Conservation (phyloP, 1,284 basidiomycete genomes). For the Ceratobasidium theobromae region DNA sequence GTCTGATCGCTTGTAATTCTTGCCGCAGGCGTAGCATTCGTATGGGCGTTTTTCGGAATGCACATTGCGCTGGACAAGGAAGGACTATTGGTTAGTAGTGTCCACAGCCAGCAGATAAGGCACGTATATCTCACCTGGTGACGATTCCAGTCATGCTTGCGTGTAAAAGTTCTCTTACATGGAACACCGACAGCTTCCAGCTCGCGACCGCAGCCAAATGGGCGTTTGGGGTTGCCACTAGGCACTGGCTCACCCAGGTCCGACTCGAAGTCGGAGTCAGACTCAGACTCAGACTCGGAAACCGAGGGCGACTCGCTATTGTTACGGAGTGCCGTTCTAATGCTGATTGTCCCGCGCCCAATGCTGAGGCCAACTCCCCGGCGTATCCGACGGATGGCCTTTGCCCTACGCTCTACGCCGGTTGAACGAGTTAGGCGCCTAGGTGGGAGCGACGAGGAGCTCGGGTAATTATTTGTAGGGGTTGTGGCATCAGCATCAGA, state of each 20-base stretch:
- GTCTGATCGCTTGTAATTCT: slow-evolving; percentile 19
- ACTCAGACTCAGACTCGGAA: not conserved
- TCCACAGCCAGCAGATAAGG: not conserved
- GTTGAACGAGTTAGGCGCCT: not conserved
- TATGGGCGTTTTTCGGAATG: slow-evolving; percentile 25
- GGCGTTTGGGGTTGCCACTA: slow-evolving; percentile 6
- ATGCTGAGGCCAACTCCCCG: too few species aligned
- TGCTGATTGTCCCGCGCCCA: too few species aligned
- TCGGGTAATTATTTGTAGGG: not conserved
- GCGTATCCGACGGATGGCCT: not conserved
- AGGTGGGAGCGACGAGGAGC: not conserved
- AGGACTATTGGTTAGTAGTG: not conserved
- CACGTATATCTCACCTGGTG: slow-evolving; percentile 11
- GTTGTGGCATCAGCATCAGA: too few species aligned
- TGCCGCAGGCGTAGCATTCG: not conserved
- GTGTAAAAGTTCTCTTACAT: slow-evolving; percentile 17
- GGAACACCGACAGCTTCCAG: not conserved
- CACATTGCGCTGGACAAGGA: not conserved
- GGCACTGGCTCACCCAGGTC: not conserved
- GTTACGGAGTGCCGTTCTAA: too few species aligned
- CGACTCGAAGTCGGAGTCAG: too few species aligned
- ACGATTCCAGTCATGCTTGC: slow-evolving; percentile 27
- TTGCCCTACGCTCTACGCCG: not conserved
- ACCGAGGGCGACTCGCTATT: not conserved
- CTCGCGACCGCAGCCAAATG: slow-evolving; percentile 11